These are phyloP conservation scores for Anethum foeniculum DNA, from an alignment of 140 eudicot species.

Conservation along the genomic window DNA sequence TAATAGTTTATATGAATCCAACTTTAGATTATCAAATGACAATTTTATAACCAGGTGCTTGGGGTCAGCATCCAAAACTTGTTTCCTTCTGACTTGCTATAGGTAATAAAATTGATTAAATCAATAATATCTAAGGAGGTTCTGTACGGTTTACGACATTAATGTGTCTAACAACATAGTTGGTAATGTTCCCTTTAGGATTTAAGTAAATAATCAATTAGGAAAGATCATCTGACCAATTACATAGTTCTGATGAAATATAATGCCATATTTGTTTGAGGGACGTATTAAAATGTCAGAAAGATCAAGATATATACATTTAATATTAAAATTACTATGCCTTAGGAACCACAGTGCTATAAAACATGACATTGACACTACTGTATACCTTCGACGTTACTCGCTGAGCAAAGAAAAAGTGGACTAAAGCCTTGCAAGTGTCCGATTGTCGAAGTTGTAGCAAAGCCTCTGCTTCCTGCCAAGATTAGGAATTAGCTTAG, in stretches of 20 bases:
- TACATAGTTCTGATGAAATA: not conserved
- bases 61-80: not conserved
- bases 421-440: slow-evolving; percentile 57
- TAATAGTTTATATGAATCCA: not conserved
- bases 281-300: not conserved
- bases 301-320: not conserved
- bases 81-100: not conserved
- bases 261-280: not conserved
- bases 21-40: not conserved
- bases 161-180: not conserved
- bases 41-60: not conserved
- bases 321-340: not conserved
- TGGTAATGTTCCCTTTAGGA: not conserved
- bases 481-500: slow-evolving; percentile 3
- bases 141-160: not conserved
- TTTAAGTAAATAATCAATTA: not conserved
- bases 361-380: not conserved
- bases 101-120: not conserved
- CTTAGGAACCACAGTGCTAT: not conserved
- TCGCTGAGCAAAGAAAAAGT: slow-evolving; percentile 63
- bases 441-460: slow-evolving; percentile 37
- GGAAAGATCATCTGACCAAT: not conserved
- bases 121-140: not conserved
- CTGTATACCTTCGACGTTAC: slow-evolving; percentile 51
- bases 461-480: slow-evolving; percentile 49